These are phyloP conservation scores for Coelastrella sp. DNA, from an alignment of 139 green algal genomes.

Conservation along the genomic window DNA sequence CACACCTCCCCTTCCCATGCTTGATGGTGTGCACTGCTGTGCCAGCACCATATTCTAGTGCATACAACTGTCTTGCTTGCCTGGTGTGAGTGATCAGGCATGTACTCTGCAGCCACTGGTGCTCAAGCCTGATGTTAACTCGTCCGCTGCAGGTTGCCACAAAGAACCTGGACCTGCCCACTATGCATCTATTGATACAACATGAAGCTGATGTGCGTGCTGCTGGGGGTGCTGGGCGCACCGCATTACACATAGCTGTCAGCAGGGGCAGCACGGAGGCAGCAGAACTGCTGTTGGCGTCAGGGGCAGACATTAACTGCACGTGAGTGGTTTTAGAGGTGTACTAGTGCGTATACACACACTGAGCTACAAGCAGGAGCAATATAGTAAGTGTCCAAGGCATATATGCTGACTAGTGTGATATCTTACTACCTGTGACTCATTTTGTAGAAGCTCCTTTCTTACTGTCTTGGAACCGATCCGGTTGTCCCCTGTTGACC, in stretches of 20 bases:
- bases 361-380: too few species aligned
- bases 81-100: too few species aligned
- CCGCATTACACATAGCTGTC: constrained; percentile 26
- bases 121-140: background rate
- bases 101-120: too few species aligned
- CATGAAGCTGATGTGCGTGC: constrained; percentile 45
- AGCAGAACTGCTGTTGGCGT: constrained; percentile 30
- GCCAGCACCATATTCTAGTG: background rate
- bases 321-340: background rate
- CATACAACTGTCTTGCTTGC: background rate
- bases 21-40: background rate
- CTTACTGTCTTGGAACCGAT: too few species aligned
- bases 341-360: too few species aligned
- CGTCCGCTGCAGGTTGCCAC: constrained; percentile 35
- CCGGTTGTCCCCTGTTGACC: too few species aligned
- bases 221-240: background rate
- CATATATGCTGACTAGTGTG: too few species aligned
- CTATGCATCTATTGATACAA: constrained; percentile 45
- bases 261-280: constrained; percentile 40
- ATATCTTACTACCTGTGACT: too few species aligned
- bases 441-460: too few species aligned
- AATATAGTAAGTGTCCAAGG: too few species aligned
- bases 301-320: constrained; percentile 46
- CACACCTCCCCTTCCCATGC: too few species aligned
- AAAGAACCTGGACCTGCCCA: constrained; percentile 47